phyloP scores from a whole-genome alignment of 495 filamentous ascomycete species.

The Neohortaea acidophila region DNA sequence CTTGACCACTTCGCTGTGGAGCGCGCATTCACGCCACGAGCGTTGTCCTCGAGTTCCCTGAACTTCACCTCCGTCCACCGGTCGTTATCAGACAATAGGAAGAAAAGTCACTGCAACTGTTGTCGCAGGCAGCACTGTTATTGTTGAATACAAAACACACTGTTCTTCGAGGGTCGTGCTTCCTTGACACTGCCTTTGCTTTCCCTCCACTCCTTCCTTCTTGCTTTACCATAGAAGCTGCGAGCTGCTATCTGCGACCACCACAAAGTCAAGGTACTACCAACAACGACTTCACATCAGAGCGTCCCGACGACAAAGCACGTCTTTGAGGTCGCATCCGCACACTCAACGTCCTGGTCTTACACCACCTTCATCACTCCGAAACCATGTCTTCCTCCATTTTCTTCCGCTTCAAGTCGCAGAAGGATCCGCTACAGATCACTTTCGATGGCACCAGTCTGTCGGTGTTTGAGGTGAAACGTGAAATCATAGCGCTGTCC shows the following conservation, averaged over 20 bases:
- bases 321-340: no score
- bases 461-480: slow-evolving; percentile 94
- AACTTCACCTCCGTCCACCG: no score
- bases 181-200: slow-evolving; percentile 12
- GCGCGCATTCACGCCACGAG: no score
- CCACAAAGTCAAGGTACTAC: no score
- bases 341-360: no score
- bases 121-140: slow-evolving; percentile 15
- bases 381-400: slow-evolving; percentile 86
- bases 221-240: slow-evolving; percentile 1
- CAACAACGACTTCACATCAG: no score
- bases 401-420: slow-evolving; percentile 99
- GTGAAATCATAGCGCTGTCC: slow-evolving; percentile 89
- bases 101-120: slow-evolving; percentile 11
- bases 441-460: slow-evolving; percentile 97
- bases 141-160: slow-evolving; percentile 16
- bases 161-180: slow-evolving; percentile 14
- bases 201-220: slow-evolving; percentile 2
- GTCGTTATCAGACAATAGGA: no score
- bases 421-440: slow-evolving; percentile 85
- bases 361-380: no score
- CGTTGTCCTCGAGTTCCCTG: no score
- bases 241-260: no score
- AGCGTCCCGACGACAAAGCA: no score
- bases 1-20: no score